Conservation (phyloP, 2,329 filamentous ascomycete genomes). For the Fusarium sarcochroum region DNA sequence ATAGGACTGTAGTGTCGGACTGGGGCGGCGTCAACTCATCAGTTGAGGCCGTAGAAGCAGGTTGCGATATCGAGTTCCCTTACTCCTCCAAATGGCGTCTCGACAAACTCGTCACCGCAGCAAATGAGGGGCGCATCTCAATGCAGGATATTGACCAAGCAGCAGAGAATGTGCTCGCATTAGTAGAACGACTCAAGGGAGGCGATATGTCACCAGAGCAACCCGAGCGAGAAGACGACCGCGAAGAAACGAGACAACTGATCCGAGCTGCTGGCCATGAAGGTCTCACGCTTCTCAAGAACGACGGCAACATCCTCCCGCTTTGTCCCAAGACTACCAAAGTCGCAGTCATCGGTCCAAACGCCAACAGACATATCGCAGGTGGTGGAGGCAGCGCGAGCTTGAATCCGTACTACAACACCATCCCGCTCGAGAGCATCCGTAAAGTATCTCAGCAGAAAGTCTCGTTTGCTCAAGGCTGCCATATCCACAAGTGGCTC, state of each 20-base stretch:
- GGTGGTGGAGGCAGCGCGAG: conserved; percentile 77
- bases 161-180: conserved; percentile 71
- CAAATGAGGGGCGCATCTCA: conserved; percentile 63
- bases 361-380: conserved; percentile 76
- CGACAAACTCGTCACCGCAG: conserved; percentile 68
- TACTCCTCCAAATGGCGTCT: conserved; percentile 69
- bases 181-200: conserved; percentile 74
- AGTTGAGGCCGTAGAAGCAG: conserved; percentile 67
- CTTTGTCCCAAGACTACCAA: conserved; percentile 68
- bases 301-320: conserved; percentile 70
- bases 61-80: conserved; percentile 72
- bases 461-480: conserved; percentile 66
- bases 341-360: conserved; percentile 77
- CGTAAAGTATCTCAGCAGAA: conserved; percentile 66
- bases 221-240: conserved; percentile 70
- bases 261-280: conserved; percentile 74
- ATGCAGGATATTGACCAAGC: conserved; percentile 67
- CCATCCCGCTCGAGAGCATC: conserved; percentile 73
- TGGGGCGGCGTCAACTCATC: conserved; percentile 72
- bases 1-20: conserved; percentile 69
- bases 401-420: conserved; percentile 77
- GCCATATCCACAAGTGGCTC: conserved; percentile 49
- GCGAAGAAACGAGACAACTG: conserved; percentile 69
- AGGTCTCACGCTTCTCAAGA: conserved; percentile 75
- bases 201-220: conserved; percentile 69